Evolutionary conservation across 140 eudicot species (phyloP).

Genomic region (Stevia rebaudiana): DNA sequence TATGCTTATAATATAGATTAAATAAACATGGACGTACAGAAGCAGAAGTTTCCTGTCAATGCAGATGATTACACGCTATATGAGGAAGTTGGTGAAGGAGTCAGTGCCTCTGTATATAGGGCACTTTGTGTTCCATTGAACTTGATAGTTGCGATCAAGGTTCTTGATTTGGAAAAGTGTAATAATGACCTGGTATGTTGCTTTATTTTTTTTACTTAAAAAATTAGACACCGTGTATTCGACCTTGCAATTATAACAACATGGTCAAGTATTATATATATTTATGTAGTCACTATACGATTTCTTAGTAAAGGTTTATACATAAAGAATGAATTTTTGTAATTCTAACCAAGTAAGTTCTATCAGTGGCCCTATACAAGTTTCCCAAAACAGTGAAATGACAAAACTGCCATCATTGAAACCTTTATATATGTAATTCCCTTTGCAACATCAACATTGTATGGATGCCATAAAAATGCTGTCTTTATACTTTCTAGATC

Average conservation of each 20-base stretch:
- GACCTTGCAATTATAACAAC: background rate
- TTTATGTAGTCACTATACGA: background rate
- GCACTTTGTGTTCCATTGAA: slow-evolving; percentile 82
- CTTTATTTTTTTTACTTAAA: background rate
- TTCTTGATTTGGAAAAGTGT: slow-evolving; percentile 93
- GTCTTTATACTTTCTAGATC: slow-evolving; percentile 2
- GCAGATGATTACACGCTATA: slow-evolving; percentile 65
- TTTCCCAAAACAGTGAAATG: slow-evolving; percentile 2
- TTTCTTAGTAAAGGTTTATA: background rate
- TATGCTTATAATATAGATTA: slow-evolving; percentile 20
- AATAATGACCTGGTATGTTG: slow-evolving; percentile 84
- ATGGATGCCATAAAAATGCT: background rate
- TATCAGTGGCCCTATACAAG: background rate
- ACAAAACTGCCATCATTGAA: background rate
- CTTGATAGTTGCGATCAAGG: slow-evolving; percentile 81
- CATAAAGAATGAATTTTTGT: background rate
- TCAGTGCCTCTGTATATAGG: slow-evolving; percentile 86
- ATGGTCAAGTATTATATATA: background rate
- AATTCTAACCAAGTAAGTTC: background rate
- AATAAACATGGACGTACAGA: slow-evolving; percentile 44
- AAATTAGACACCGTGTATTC: background rate
- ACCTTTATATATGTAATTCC: background rate
- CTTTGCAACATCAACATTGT: slow-evolving; percentile 2
- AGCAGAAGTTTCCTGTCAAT: slow-evolving; percentile 58
- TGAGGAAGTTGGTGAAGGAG: slow-evolving; percentile 98